Evolutionary conservation across 2,329 filamentous ascomycete genomes (phyloP), one percentile per base, ranked within the genome.

Genomic region (Sporothrix euskadiensis): DNA sequence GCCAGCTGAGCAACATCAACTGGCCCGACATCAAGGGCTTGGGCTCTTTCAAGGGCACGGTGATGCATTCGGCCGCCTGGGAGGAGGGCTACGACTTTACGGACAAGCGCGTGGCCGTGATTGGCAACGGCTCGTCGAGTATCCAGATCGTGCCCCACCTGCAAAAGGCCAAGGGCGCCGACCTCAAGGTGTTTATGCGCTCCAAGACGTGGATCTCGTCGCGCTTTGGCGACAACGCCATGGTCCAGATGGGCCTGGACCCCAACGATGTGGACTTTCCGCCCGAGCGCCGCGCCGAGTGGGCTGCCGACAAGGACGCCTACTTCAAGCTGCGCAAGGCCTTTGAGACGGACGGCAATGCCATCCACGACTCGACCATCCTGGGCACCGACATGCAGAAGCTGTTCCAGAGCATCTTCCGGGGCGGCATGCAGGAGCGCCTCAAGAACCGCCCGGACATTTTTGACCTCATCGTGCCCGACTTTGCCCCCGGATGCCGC

Each of bases 61-160:
- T 83, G 6, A 81, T 86, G 79, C 84, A 86, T 76, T 85, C 84
- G 4, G 84, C 82, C 2, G 75, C 78, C 5, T 86, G 85, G 85
- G 84, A 85, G 44, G 79, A 81, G 76, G 84, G 82, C 30, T 85
- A 83, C 75, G 83, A 86, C 76, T 85, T 85, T 69, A 80, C 76
- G 57, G 82, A 83, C 74, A 87, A 87, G 78, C 80, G 80, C 71
- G 80, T 88, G 19, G 86, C 83, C 8, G 79, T 88, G 4, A 84
- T 88, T 63, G 86, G 86, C n/a, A 85, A 84, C 72, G 86, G 86
- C 14, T 85, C 84, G 26, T 86, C 84, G 75, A 83, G 82, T 0
- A 87, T 87, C 74, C 86, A 88, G 74, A 87, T 88, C 71, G 81
- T 88, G 9, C 86, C 86, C 9, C 73, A 76, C 6, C 79, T 88